Evolutionary conservation across 192 early-diverging fungal genomes (phyloP).

Genomic region (Glomus cerebriforme): DNA sequence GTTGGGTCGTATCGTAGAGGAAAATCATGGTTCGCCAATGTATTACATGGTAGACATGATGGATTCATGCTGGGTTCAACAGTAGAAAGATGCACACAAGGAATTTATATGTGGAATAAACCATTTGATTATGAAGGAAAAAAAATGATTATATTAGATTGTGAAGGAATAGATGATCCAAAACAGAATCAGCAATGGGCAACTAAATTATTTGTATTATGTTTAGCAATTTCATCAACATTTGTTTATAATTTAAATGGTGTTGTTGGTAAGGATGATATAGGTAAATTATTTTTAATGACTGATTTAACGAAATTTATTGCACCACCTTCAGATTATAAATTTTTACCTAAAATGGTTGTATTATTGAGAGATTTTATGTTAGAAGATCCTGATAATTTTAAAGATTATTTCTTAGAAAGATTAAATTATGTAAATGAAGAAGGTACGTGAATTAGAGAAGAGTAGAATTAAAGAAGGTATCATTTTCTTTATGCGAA

Average conservation of each 20-base stretch:
- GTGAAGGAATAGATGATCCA: conserved; percentile 28
- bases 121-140: conserved; percentile 20
- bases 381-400: neutral
- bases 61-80: conserved; percentile 22
- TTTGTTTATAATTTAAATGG: conserved; percentile 32
- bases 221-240: conserved; percentile 21
- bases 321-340: neutral
- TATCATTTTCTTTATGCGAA: neutral
- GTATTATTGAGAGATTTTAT: conserved; percentile 22
- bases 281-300: conserved; percentile 29
- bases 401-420: conserved; percentile 16
- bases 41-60: conserved; percentile 25
- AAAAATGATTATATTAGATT: conserved; percentile 12
- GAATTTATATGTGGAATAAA: conserved; percentile 30
- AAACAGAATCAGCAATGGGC: conserved; percentile 21
- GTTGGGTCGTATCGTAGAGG: conserved; percentile 29
- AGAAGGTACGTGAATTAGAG: neutral
- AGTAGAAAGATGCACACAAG: conserved; percentile 17
- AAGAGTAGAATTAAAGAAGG: neutral
- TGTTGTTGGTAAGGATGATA: conserved; percentile 15
- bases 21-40: conserved; percentile 28
- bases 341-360: conserved; percentile 21
- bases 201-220: conserved; percentile 28
- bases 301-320: conserved; percentile 24
- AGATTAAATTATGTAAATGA: neutral